A percentile compares a stretch with the other conserved stretches of the same genome.
Conservation (phyloP, 306 rosid species). For the Castanopsis chinensis region DNA sequence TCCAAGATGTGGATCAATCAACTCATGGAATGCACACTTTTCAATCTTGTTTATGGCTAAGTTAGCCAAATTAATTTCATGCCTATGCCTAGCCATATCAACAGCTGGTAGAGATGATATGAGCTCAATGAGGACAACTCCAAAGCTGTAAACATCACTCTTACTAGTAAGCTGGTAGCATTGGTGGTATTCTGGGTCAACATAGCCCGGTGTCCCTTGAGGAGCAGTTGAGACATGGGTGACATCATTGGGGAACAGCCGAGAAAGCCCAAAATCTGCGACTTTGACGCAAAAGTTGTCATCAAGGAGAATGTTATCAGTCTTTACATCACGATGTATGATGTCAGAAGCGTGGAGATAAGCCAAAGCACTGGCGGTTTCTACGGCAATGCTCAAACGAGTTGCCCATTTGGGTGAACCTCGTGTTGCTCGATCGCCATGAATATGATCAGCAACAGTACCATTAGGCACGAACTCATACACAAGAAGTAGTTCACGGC, state of each 20-base stretch:
- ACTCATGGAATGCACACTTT: constrained; percentile 37
- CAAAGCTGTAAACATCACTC: constrained; percentile 62
- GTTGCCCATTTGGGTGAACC: constrained; percentile 49
- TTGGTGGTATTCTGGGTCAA: constrained; percentile 50
- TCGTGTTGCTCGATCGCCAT: constrained; percentile 40
- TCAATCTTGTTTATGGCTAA: constrained; percentile 47
- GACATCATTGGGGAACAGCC: constrained; percentile 27
- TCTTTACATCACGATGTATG: constrained; percentile 15
- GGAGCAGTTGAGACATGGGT: constrained; percentile 79
- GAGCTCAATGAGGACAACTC: constrained; percentile 57
- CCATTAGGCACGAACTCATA: neutral
- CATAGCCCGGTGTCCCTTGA: constrained; percentile 44
- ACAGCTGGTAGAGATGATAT: constrained; percentile 59
- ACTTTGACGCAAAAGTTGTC: constrained; percentile 28
- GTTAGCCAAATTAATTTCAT: constrained; percentile 47
- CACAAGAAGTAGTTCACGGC: constrained; percentile 53
- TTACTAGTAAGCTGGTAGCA: constrained; percentile 34
- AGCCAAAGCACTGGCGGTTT: constrained; percentile 60
- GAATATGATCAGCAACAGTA: constrained; percentile 24
- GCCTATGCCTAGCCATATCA: neutral
- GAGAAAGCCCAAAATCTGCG: constrained; percentile 51
- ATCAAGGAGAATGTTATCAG: constrained; percentile 39
- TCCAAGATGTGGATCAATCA: constrained; percentile 60
- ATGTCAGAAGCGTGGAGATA: constrained; percentile 70
- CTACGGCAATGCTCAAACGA: constrained; percentile 37